Evolutionary conservation across 108 stramenopile genomes (phyloP), one percentile per base, ranked within the genome.

Genomic region (Cylindrotheca closterium): DNA sequence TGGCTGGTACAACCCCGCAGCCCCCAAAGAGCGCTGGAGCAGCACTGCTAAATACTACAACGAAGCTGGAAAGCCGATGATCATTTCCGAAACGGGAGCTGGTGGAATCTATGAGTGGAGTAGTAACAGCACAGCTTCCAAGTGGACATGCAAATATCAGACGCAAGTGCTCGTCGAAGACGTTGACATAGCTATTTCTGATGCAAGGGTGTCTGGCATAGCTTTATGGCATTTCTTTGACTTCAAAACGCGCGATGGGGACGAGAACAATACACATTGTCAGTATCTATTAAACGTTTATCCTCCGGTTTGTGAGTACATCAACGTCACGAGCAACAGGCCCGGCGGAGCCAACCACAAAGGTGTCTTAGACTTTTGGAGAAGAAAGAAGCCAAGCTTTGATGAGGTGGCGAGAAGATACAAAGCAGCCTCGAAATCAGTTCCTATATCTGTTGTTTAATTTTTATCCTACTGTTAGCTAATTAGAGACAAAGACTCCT

Each of bases 261-360:
- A 32, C 27, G 69, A 74, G 46, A 61, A 65, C 50, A 58, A 60
- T 29, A 70, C 73, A 19, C 73, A 68, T 55, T 79, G 78, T 23
- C 69, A 79, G 30, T 79, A 74, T 30, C 12, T 70, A 12, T 69
- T 63, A 4, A 51, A 58, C 25, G 48, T 65, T 1, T 28, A 45
- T 15, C 78, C 78, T 37, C 55, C 60, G 4, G 66, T 33, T n/a
- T 79, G 78, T 54, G 78, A 47, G 7, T 74, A 60, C 42, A 74
- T 79, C 30, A 62, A 49, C 24, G 37, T 34, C 3, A 65, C 51
- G 15, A 58, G 27, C n/a, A 21, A 25, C 17, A 47, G 78, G 24
- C 78, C 78, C 15, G 78, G 78, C 15, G 78, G 78, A 12, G 58
- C 49, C 47, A 79, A 79, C 32, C 78, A 79, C 58, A 79, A 79